Conservation (phyloP, 2,329 filamentous ascomycete species). For the Cylindrodendrum hubeiense region DNA sequence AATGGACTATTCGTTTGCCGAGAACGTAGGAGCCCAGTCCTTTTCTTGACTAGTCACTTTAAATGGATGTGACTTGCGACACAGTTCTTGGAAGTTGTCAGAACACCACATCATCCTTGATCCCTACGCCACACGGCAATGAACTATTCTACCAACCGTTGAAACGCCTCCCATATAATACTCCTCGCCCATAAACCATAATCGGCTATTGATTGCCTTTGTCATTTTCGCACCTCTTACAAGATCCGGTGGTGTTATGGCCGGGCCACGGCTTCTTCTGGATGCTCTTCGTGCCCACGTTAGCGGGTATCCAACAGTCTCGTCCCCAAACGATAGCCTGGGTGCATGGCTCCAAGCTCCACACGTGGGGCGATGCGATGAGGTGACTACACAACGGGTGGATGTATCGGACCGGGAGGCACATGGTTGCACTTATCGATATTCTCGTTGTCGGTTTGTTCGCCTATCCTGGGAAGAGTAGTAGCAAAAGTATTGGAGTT, state of each 20-base stretch:
- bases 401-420: slow-evolving; percentile 37
- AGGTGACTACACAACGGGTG: slow-evolving; percentile 40
- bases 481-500: not conserved
- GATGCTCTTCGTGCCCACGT: slow-evolving; percentile 1
- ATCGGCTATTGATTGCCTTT: not conserved
- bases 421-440: slow-evolving; percentile 35
- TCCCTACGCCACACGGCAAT: not conserved
- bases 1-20: not conserved
- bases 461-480: not conserved
- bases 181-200: too few species aligned
- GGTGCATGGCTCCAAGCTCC: slow-evolving; percentile 31
- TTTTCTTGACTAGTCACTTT: not conserved
- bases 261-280: slow-evolving; percentile 26
- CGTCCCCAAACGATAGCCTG: slow-evolving; percentile 16
- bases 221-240: not conserved
- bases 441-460: not conserved
- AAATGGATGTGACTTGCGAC: not conserved
- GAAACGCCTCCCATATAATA: too few species aligned
- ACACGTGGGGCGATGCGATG: slow-evolving; percentile 19
- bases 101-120: not conserved
- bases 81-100: not conserved
- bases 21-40: not conserved
- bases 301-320: slow-evolving; percentile 38
- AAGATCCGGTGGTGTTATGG: slow-evolving; percentile 7
- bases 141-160: not conserved